These are phyloP conservation scores for Phytophthora gonapodyides DNA, from an alignment of 352 stramenopile genomes.

Conservation along the genomic window DNA sequence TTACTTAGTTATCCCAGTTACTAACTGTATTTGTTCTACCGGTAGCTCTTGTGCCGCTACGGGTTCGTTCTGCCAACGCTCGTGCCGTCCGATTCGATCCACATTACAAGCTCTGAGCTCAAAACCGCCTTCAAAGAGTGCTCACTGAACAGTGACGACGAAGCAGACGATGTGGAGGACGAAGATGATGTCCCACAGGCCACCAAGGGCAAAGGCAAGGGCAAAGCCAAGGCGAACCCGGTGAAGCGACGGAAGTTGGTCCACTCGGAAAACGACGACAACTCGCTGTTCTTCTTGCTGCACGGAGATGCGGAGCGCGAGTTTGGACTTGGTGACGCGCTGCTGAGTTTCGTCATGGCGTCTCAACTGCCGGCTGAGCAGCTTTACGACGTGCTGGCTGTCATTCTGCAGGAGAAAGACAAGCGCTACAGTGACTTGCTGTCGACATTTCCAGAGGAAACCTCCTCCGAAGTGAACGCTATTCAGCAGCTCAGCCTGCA, in stretches of 20 bases:
- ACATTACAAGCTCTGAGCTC: constrained; percentile 53
- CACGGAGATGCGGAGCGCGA: constrained; percentile 52
- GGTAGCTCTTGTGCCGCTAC: constrained; percentile 67
- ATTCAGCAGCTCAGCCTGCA: constrained; percentile 42
- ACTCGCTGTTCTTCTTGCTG: constrained; percentile 56
- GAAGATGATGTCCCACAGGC: constrained; percentile 10
- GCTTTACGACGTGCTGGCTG: constrained; percentile 67
- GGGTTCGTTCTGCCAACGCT: constrained; percentile 59
- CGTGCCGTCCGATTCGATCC: constrained; percentile 55
- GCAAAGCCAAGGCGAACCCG: constrained; percentile 34
- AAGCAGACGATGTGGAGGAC: constrained; percentile 27
- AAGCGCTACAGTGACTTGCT: constrained; percentile 63
- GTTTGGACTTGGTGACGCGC: constrained; percentile 64
- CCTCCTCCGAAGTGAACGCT: constrained; percentile 16
- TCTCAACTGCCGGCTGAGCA: constrained; percentile 54
- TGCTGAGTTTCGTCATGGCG: constrained; percentile 69
- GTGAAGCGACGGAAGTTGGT: constrained; percentile 59
- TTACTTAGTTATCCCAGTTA: too few species aligned
- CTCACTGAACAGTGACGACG: constrained; percentile 35
- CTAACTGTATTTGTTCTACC: constrained; percentile 11
- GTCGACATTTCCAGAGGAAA: constrained; percentile 22
- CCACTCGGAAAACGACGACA: constrained; percentile 23
- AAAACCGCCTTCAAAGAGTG: constrained; percentile 37
- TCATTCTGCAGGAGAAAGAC: constrained; percentile 68
- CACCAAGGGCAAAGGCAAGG: constrained; percentile 17